phyloP scores from a whole-genome alignment of 352 stramenopile species.

The Phytophthora cajani region DNA sequence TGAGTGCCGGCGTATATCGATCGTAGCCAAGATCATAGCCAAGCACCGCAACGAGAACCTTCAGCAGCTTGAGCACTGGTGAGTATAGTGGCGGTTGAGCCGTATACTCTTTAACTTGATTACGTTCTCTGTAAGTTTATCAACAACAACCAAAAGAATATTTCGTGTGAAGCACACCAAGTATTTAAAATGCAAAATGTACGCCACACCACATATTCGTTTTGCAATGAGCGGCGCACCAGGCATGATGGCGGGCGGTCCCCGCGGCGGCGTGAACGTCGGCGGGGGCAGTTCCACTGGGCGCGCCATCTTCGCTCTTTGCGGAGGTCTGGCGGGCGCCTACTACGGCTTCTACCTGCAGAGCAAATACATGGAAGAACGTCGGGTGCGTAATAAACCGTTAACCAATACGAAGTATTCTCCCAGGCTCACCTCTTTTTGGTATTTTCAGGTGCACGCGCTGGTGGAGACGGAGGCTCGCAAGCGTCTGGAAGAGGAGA shows the following conservation, averaged over 20 bases:
- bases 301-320: conserved; percentile 70
- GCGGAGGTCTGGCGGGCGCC: conserved; percentile 68
- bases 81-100: too few species aligned
- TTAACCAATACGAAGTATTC: not conserved
- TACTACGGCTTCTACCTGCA: conserved; percentile 87
- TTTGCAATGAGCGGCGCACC: conserved; percentile 20
- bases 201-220: conserved; percentile 15
- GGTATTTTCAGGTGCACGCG: conserved; percentile 47
- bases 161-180: conserved; percentile 6
- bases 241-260: conserved; percentile 27
- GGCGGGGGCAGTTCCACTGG: conserved; percentile 75
- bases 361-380: conserved; percentile 86
- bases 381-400: conserved; percentile 43
- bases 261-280: conserved; percentile 63
- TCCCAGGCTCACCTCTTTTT: conserved; percentile 14
- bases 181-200: conserved; percentile 3
- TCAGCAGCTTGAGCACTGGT: not conserved
- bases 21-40: too few species aligned
- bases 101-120: too few species aligned
- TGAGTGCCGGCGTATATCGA: too few species aligned
- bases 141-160: not conserved
- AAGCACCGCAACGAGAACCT: not conserved
- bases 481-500: conserved; percentile 64
- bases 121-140: not conserved
- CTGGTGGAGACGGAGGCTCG: conserved; percentile 71